Base-by-base conservation (phyloP, 2,329 filamentous ascomycete species). In the Colletotrichum tanaceti region DNA sequence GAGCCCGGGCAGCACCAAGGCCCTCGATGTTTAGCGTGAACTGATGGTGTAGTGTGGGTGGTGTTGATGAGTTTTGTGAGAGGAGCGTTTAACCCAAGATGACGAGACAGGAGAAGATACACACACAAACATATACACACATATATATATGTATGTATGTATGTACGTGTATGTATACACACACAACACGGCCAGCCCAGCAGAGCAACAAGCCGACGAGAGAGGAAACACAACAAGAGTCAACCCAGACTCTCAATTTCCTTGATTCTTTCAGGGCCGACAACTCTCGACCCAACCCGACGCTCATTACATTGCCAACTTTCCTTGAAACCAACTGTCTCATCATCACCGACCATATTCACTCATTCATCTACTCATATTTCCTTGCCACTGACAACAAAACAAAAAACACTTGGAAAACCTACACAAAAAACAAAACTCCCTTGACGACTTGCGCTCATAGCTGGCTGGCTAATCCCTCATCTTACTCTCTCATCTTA, bases 1-100 rank as follows among this genome's bases (percentile, higher is more conserved):
- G 74, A 94, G 91, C 74, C 91, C 91, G 52, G 92, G 92, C 58
- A 94, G 91, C 75, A 92, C 92, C 13, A 91, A 89, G 78, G 79
- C 95, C 59, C 81, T 96, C 58, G 89, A 94, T 58, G 84, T 94
- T 54, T 84, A 90, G 87, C 24, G 78, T 80, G 14, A 88, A 90
- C 71, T 24, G 50, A 67, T 28, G 60, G 58, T 32, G 54, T 63
- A 22, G 59, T 59, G 24, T 2, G 24, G 24, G 24, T 24, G 4
- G 22, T n/a, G 22, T 50, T 65, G 58, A 52, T n/a, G 49, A 32
- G 61, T 49, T 32, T 32, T 32, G 28, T 32, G 28, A 47, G 43
- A 41, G 38, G 43, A 63, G 22, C 14, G 7, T 32, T 55, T 55
- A 49, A 47, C 46, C 24, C 22, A 47, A 61, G 61, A 63, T 52